A percentile compares a stretch with the other conserved stretches of the same genome.
phyloP scores from a whole-genome alignment of 306 rosid genomes.

The Dalbergia oliveri region DNA sequence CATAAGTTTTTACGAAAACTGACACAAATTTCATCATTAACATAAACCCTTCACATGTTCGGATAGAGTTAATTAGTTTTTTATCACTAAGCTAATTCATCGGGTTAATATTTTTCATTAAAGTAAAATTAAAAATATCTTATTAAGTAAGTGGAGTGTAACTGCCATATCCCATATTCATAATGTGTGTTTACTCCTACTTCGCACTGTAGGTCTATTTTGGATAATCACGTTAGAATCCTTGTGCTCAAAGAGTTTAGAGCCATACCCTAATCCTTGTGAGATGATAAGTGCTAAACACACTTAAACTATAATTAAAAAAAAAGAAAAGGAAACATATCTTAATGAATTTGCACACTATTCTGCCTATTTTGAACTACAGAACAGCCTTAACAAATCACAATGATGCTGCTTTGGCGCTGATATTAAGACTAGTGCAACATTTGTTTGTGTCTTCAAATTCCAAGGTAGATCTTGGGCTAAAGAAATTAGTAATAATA shows the following conservation, averaged over 20 bases:
- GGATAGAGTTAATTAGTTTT: background rate
- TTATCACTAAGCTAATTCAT: background rate
- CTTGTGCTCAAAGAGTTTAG: no score
- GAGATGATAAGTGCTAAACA: no score
- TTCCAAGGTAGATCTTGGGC: conserved; percentile 29
- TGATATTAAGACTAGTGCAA: conserved; percentile 4
- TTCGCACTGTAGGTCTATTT: no score
- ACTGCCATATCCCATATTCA: no score
- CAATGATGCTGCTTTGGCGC: conserved; percentile 17
- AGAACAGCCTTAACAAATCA: conserved; percentile 40
- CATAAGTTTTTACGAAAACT: no score
- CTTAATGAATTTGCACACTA: background rate
- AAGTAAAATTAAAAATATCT: background rate
- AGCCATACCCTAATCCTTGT: no score
- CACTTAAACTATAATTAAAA: no score
- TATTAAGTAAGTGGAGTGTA: background rate
- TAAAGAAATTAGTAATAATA: background rate
- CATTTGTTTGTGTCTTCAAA: conserved; percentile 28
- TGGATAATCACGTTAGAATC: no score
- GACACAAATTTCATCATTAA: no score
- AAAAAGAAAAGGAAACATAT: background rate
- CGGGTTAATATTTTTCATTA: background rate
- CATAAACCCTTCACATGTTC: background rate
- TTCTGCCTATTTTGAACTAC: background rate
- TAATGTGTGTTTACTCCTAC: no score